Evolutionary conservation across 768 basidiomycete genomes (phyloP), one percentile per base, ranked within the genome.

Genomic region (Lepiota subincarnata): DNA sequence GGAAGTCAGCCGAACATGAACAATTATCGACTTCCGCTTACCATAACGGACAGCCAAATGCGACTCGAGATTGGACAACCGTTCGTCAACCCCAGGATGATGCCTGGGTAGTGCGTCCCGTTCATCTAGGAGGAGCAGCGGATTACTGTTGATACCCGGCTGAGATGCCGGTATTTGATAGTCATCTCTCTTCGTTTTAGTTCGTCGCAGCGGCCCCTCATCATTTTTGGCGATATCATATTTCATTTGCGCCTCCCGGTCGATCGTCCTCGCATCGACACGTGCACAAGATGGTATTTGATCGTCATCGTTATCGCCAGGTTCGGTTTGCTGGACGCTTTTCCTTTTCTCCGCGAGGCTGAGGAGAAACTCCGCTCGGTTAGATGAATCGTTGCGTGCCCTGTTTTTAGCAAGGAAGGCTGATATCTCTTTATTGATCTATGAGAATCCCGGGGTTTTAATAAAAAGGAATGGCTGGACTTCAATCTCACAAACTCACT

Each of bases 161-260:
- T 59, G 59, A 40, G 57, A 6, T 5, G 40, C 14, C 28, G 35
- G 10, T 43, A 50, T 34, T 18, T 48, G 35, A 2, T 61, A 66
- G 59, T 77, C 76, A 57, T 82, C 61, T 0, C 84, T 89, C 59
- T 81, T 75, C 26, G 79, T 46, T 20, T 49, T 55, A 4, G 59
- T 60, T 24, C 59, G 49, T 16, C 53, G 75, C 39, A 92, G 70
- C 0, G 89, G 88, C 0, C 89, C 89, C 35, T 87, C 87, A 50
- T 83, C 84, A 57, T 92, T 90, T 68, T 83, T 89, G n/a, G 85
- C 86, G 57, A 92, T 87, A 64, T 92, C 90, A 58, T 91, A 92
- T 64, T 87, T 88, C 76, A 92, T 89, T 62, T 92, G 90, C 1
- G 81, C 70, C 52, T 89, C 86, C 36, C 90, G 73, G 64, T 92